Conservation (phyloP, 768 basidiomycete species). For the Xerocomellus intermedius region DNA sequence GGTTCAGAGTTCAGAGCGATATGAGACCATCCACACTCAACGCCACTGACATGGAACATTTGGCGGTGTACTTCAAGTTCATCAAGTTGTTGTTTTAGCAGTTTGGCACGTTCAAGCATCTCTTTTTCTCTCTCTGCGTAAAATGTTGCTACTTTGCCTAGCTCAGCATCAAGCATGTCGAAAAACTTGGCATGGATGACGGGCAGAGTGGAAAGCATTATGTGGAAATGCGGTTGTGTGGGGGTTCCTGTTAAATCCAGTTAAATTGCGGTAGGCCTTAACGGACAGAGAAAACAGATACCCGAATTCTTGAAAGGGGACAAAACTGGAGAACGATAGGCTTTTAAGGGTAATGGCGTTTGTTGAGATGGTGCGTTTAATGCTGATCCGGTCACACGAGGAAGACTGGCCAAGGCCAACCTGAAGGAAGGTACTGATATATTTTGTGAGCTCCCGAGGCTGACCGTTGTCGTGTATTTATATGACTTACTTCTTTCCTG, state of each 20-base stretch:
- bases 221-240: constrained; percentile 38
- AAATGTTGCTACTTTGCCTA: constrained; percentile 85
- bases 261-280: not conserved
- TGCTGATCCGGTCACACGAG: not conserved
- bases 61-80: constrained; percentile 72
- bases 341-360: not conserved
- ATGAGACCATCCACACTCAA: not conserved
- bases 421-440: constrained; percentile 14
- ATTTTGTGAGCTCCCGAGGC: not conserved
- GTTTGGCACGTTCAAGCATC: constrained; percentile 46
- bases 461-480: not conserved
- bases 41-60: constrained; percentile 49
- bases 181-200: constrained; percentile 72
- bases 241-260: constrained; percentile 8
- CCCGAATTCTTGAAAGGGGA: constrained; percentile 10
- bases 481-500: constrained; percentile 15
- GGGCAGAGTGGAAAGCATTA: constrained; percentile 55
- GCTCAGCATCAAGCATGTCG: constrained; percentile 67
- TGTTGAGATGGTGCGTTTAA: not conserved
- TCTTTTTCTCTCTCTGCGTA: constrained; percentile 69
- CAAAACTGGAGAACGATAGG: not conserved
- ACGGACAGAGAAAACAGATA: not conserved
- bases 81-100: constrained; percentile 65
- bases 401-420: constrained; percentile 4
- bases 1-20: not conserved